phyloP scores from a whole-genome alignment of 1,284 basidiomycete species.

The Athelia psychrophila region DNA sequence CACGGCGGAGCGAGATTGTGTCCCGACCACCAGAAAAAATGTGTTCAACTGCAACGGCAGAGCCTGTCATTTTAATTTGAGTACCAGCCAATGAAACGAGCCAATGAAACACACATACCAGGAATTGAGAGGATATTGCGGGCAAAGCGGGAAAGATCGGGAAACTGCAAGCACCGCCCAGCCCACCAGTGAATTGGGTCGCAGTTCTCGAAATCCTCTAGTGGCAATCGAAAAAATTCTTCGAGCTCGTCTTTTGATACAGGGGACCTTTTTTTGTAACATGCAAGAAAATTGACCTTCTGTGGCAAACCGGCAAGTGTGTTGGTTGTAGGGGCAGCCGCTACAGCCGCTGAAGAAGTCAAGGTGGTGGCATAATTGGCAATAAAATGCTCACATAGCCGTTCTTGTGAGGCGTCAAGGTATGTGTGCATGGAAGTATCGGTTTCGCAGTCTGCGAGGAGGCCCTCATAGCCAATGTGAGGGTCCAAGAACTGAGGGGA shows the following conservation, averaged over 20 bases:
- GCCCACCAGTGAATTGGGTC: slow-evolving; percentile 19
- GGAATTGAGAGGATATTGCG: slow-evolving; percentile 18
- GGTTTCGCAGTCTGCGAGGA: neutral
- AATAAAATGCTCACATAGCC: neutral
- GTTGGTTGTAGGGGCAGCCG: neutral
- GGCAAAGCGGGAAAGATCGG: slow-evolving; percentile 11
- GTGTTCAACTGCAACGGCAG: slow-evolving; percentile 31
- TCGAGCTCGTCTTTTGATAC: slow-evolving; percentile 10
- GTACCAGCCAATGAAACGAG: neutral
- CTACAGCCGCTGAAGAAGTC: neutral
- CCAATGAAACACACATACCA: slow-evolving; percentile 8
- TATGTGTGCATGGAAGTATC: neutral
- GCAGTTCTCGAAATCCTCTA: slow-evolving; percentile 3
- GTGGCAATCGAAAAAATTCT: slow-evolving; percentile 13
- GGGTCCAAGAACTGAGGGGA: slow-evolving; percentile 1
- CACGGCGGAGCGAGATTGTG: slow-evolving; percentile 30
- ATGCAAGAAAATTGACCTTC: neutral
- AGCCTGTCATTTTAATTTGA: slow-evolving; percentile 15
- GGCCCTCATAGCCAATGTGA: neutral
- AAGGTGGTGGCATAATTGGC: neutral
- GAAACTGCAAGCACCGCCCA: slow-evolving; percentile 10
- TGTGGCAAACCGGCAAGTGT: neutral
- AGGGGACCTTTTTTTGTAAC: neutral
- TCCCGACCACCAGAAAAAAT: slow-evolving; percentile 34
- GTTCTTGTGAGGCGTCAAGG: neutral